Base-by-base conservation (phyloP, 495 filamentous ascomycete genomes). In the Podospora appendiculata region DNA sequence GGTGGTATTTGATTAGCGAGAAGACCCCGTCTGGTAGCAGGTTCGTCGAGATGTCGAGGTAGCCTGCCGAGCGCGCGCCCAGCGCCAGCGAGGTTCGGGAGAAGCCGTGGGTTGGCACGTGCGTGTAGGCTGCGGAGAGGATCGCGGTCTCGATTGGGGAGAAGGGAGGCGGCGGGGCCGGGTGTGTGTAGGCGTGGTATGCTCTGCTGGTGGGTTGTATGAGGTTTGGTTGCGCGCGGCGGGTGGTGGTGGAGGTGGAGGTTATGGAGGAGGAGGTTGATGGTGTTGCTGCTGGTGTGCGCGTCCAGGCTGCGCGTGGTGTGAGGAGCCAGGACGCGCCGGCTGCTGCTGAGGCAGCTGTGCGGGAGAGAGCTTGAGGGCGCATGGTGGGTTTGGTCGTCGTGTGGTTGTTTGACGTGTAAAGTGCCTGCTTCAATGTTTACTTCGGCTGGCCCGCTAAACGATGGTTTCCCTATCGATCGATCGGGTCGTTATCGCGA, bases 51-150 rank as follows among this genome's bases (percentile, higher is more conserved):
- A 90, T 86, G 62, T 93, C 88, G 41, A 90, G 85, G 69, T 91
- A 95, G 45, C 89, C 88, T 32, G 80, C 81, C 59, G 92, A 88
- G 59, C 84, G 83, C 40, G 88, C 87, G 59, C 91, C 93, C 38
- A 86, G 77, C 41, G 80, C 78, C 8, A 98, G 78, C 3, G 90
- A 72, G 8, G 78, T 69, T 32, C 63, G 58, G 3, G 88, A 85
- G 78, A 96, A 97, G 63, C 94, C 93, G 65, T 90, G 82, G 32
- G 67, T 51, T 43, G 90, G 90, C 40, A 96, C 84, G 68, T 93
- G 87, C n/a, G 59, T 50, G 60, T 90, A 80, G 25, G 91, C 82
- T 7, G 89, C 79, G 51, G 85, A 75, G 54, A 98, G 90, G 67
- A 96, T 92, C 50, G 81, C 72, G 13, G 72, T 70, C 76, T 96